phyloP scores from a whole-genome alignment of 176 grass and related monocot genomes.

The Carex scoparia region DNA sequence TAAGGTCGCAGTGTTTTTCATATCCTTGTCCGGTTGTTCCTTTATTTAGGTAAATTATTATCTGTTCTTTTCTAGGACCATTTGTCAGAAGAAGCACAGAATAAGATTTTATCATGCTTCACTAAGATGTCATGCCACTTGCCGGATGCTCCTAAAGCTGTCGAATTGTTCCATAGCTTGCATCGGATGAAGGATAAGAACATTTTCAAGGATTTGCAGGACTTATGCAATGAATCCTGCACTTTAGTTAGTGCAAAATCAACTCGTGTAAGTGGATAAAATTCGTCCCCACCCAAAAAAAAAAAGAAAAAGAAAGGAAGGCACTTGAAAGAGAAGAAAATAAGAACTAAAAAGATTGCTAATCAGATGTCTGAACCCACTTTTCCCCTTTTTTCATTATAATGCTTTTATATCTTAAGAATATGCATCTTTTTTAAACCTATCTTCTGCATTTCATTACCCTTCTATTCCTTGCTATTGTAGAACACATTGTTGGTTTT shows the following conservation, averaged over 20 bases:
- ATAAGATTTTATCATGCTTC: conserved; percentile 48
- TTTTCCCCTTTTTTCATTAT: conserved; percentile 3
- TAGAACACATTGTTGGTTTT: background rate
- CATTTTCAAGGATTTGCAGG: conserved; percentile 76
- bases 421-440: conserved; percentile 12
- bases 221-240: conserved; percentile 47
- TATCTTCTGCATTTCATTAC: background rate
- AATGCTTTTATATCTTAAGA: conserved; percentile 16
- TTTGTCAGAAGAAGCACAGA: conserved; percentile 52
- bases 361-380: conserved; percentile 18
- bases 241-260: conserved; percentile 42
- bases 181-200: conserved; percentile 89
- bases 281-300: background rate
- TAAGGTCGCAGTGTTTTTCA: background rate
- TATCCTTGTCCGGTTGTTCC: conserved; percentile 1
- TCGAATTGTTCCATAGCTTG: conserved; percentile 74
- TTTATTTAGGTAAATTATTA: conserved; percentile 23
- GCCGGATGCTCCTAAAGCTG: conserved; percentile 53
- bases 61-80: conserved; percentile 44
- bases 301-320: background rate
- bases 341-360: background rate
- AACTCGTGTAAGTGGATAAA: conserved; percentile 51
- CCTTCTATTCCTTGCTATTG: conserved; percentile 14
- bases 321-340: background rate
- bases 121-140: conserved; percentile 72